A percentile compares a stretch with the other conserved stretches of the same genome.
Conservation (phyloP, 176 grass and related monocot species). For the Carex littledalei region DNA sequence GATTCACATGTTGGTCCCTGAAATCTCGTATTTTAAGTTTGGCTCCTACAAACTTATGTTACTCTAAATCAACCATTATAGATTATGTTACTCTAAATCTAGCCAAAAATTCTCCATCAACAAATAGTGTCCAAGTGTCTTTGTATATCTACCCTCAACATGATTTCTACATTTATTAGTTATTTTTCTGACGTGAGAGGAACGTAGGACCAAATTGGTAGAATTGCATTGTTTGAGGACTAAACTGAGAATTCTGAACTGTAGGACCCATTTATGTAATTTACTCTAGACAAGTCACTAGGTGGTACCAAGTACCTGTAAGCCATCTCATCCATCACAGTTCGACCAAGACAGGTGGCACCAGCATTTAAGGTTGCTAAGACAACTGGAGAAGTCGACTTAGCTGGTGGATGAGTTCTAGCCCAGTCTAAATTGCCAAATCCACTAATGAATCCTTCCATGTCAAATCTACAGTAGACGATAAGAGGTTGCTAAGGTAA, state of each 20-base stretch:
- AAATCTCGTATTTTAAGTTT: neutral
- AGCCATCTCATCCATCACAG: conserved; percentile 95
- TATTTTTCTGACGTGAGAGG: neutral
- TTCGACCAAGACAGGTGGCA: conserved; percentile 60
- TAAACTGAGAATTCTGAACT: neutral
- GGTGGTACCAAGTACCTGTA: conserved; percentile 38
- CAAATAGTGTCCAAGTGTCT: neutral
- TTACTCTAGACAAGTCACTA: neutral
- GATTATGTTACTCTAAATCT: neutral
- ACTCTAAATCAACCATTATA: neutral
- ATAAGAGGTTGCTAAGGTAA: neutral
- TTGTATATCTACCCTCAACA: neutral
- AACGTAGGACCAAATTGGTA: neutral
- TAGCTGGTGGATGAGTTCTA: conserved; percentile 51
- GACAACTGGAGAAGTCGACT: conserved; percentile 58
- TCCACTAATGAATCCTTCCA: conserved; percentile 46
- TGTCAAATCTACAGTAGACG: conserved; percentile 57
- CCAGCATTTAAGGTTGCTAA: conserved; percentile 55
- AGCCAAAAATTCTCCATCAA: neutral
- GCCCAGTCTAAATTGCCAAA: conserved; percentile 82
- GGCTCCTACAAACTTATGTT: neutral
- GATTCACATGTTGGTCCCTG: neutral
- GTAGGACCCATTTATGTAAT: neutral
- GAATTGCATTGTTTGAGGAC: neutral
- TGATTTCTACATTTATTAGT: neutral